Evolutionary conservation across 495 filamentous ascomycete species (phyloP).

Genomic region (Cenococcum geophilum): DNA sequence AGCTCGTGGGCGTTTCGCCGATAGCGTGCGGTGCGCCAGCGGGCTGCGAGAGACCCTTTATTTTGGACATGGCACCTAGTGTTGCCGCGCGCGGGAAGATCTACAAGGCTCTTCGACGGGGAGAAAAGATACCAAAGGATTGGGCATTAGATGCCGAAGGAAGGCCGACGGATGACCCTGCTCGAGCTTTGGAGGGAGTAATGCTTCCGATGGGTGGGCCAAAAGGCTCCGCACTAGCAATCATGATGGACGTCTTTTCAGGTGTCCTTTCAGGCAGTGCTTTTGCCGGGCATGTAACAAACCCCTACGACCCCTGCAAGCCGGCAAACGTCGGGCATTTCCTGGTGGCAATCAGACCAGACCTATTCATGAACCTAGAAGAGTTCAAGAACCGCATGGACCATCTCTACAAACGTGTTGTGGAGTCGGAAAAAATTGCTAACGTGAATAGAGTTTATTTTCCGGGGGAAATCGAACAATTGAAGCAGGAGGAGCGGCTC

Average conservation of each 20-base stretch:
- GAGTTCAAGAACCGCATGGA: slow-evolving; percentile 68
- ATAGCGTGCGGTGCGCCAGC: slow-evolving; percentile 71
- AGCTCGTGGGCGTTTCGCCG: slow-evolving; percentile 69
- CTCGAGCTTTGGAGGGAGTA: slow-evolving; percentile 57
- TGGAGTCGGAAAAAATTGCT: slow-evolving; percentile 57
- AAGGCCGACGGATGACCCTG: slow-evolving; percentile 60
- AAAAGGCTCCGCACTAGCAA: slow-evolving; percentile 62
- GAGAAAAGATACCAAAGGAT: slow-evolving; percentile 65
- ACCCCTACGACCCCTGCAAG: slow-evolving; percentile 63
- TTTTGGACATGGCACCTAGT: slow-evolving; percentile 72
- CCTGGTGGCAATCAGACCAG: slow-evolving; percentile 66
- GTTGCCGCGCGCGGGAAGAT: slow-evolving; percentile 71
- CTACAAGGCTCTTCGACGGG: slow-evolving; percentile 63
- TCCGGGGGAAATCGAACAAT: slow-evolving; percentile 69
- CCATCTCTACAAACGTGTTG: slow-evolving; percentile 58
- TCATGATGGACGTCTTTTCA: slow-evolving; percentile 85
- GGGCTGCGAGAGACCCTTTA: slow-evolving; percentile 52
- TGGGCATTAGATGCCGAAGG: slow-evolving; percentile 73
- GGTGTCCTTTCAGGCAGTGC: slow-evolving; percentile 65
- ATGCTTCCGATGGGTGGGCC: slow-evolving; percentile 79
- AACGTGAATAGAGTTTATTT: slow-evolving; percentile 74
- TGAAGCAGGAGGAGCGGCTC: slow-evolving; percentile 51
- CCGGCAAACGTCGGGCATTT: slow-evolving; percentile 72
- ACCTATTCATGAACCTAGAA: slow-evolving; percentile 65
- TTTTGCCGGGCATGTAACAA: slow-evolving; percentile 66